Percentiles rank a stretch among this genome's conserved stretches.
These are phyloP conservation scores for Misopates orontium DNA, from an alignment of 257 asterid genomes.

Conservation along the genomic window DNA sequence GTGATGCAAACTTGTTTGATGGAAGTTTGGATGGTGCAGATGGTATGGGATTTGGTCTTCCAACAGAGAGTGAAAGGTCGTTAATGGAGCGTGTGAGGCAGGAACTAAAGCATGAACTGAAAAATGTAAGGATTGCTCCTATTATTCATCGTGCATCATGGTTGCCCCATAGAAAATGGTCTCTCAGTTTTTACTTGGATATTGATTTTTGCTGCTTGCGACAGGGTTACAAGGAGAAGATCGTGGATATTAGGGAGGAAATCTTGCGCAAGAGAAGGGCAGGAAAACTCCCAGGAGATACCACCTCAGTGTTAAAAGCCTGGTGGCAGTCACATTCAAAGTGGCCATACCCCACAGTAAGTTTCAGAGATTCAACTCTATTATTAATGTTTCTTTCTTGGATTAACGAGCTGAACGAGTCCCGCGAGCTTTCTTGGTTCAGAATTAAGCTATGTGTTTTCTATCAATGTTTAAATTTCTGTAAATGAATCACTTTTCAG, in stretches of 20 bases:
- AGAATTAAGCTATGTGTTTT: too few relatives aligned
- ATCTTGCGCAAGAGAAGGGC: conserved; percentile 63
- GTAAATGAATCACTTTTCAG: too few relatives aligned
- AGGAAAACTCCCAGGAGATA: conserved; percentile 65
- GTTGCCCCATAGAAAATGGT: too few relatives aligned
- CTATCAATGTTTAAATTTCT: too few relatives aligned
- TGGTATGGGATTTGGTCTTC: conserved; percentile 56
- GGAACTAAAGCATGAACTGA: conserved; percentile 55
- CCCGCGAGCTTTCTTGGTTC: too few relatives aligned
- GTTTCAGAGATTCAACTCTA: not conserved
- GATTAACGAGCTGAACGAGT: too few relatives aligned
- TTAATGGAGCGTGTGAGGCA: conserved; percentile 69
- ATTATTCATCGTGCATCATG: too few relatives aligned
- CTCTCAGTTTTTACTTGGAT: too few relatives aligned
- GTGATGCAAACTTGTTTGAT: conserved; percentile 48
- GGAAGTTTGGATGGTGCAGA: conserved; percentile 46
- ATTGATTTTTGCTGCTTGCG: too few relatives aligned
- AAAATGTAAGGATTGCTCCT: conserved; percentile 43
- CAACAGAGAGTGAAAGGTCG: conserved; percentile 58
- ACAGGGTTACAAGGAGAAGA: conserved; percentile 63
- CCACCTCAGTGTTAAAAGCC: conserved; percentile 54
- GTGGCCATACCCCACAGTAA: conserved; percentile 70
- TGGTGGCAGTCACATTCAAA: conserved; percentile 67
- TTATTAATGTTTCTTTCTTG: not conserved
- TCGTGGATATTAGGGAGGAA: conserved; percentile 64